phyloP scores from a whole-genome alignment of 2,329 filamentous ascomycete genomes.

The Cadophora malorum region DNA sequence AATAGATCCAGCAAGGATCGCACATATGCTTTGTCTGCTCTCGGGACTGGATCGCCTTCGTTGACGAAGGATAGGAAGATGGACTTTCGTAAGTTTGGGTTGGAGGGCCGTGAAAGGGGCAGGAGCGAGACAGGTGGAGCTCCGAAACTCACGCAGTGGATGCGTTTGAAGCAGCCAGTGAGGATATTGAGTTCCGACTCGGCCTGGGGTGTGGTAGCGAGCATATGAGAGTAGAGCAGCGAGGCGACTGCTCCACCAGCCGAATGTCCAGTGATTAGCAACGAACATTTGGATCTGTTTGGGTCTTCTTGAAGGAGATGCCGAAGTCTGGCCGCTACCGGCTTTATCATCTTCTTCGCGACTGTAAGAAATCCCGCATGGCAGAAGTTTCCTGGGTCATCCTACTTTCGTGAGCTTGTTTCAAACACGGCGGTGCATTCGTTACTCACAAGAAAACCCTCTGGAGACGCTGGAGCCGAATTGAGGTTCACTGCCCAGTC shows the following conservation, averaged over 20 bases:
- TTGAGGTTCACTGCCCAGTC: constrained; percentile 89
- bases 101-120: constrained; percentile 66
- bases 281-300: constrained; percentile 65
- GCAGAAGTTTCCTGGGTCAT: constrained; percentile 78
- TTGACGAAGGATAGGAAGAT: constrained; percentile 84
- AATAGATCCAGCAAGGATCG: constrained; percentile 75
- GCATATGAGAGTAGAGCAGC: constrained; percentile 83
- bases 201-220: constrained; percentile 60
- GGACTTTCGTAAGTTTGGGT: constrained; percentile 62
- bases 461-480: constrained; percentile 68
- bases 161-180: constrained; percentile 73
- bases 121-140: constrained; percentile 77
- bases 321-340: constrained; percentile 74
- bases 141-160: constrained; percentile 89
- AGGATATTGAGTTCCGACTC: constrained; percentile 73
- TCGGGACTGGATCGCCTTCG: constrained; percentile 81
- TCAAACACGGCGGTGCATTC: constrained; percentile 12
- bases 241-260: constrained; percentile 85
- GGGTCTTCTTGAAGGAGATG: constrained; percentile 76
- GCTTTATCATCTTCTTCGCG: constrained; percentile 75
- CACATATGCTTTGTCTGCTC: constrained; percentile 80
- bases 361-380: constrained; percentile 82
- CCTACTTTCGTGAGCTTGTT: constrained; percentile 47
- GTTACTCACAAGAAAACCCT: constrained; percentile 64
- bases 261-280: constrained; percentile 86